Conservation (phyloP, 768 basidiomycete genomes). For the Hortiboletus flavorubellus region DNA sequence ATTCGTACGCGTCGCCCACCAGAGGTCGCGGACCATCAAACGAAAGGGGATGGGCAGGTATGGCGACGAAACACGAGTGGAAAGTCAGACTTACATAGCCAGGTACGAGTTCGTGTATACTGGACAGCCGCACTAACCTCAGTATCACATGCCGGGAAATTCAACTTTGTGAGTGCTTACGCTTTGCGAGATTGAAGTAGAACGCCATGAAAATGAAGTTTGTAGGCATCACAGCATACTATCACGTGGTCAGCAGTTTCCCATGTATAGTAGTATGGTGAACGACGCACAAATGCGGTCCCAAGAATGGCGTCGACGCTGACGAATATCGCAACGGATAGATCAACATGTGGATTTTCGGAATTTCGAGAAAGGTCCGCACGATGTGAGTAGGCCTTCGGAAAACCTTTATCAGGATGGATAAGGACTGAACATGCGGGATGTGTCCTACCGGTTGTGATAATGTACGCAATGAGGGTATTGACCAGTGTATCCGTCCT, state of each 20-base stretch:
- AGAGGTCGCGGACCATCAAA: not conserved
- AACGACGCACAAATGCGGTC: conserved; percentile 34
- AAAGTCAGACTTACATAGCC: conserved; percentile 33
- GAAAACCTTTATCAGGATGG: conserved; percentile 13
- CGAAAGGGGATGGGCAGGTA: not conserved
- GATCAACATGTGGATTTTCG: not conserved
- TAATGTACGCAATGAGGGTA: conserved; percentile 46
- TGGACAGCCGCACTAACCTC: conserved; percentile 12
- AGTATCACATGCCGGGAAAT: not conserved
- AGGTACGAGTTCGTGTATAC: conserved; percentile 59
- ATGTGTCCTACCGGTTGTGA: conserved; percentile 50
- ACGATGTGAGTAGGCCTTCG: conserved; percentile 40
- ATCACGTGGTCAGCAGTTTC: not conserved
- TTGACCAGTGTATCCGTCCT: conserved; percentile 53
- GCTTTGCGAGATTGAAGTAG: conserved; percentile 51
- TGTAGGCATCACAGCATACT: conserved; percentile 49
- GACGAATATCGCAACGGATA: conserved; percentile 1
- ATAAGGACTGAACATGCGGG: conserved; percentile 11
- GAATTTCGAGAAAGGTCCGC: conserved; percentile 9
- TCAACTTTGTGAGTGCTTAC: conserved; percentile 30
- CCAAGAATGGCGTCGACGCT: conserved; percentile 48
- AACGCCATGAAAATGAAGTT: conserved; percentile 56
- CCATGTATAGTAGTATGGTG: not conserved
- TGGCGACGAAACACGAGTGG: not conserved
- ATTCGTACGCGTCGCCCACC: not conserved